Percentiles rank a stretch among this genome's conserved stretches.
These are phyloP conservation scores for Byssothecium circinans DNA, from an alignment of 2,329 filamentous ascomycete genomes.

Conservation along the genomic window DNA sequence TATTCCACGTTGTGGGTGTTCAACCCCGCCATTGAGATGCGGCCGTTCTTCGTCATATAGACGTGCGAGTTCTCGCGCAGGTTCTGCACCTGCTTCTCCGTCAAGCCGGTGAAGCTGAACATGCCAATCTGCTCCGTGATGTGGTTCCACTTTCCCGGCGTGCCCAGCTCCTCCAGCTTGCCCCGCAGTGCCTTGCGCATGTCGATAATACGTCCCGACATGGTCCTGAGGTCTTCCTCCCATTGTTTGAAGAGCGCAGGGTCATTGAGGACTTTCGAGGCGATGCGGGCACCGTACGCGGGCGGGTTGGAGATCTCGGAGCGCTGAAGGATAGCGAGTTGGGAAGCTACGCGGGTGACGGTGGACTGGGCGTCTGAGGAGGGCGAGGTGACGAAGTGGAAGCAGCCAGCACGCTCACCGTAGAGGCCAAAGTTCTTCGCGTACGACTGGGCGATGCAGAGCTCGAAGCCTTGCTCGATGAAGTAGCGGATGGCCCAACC, in stretches of 20 bases:
- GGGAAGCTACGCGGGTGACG: conserved; percentile 71
- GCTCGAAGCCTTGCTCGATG: conserved; percentile 81
- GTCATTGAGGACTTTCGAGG: conserved; percentile 82
- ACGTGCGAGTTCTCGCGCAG: conserved; percentile 72
- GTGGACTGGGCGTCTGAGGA: conserved; percentile 65
- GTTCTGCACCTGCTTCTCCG: conserved; percentile 70
- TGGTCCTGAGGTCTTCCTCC: conserved; percentile 87
- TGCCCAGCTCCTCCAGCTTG: conserved; percentile 81
- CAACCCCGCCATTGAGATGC: conserved; percentile 97
- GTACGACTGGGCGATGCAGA: conserved; percentile 57
- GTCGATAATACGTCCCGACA: conserved; percentile 91
- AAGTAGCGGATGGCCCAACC: conserved; percentile 95
- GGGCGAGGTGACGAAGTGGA: conserved; percentile 86
- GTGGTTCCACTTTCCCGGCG: conserved; percentile 92
- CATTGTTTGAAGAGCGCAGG: conserved; percentile 79
- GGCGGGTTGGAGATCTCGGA: conserved; percentile 98
- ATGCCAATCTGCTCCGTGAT: conserved; percentile 99
- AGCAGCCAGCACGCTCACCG: conserved; percentile 91
- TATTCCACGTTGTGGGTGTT: conserved; percentile 92
- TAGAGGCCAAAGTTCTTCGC: conserved; percentile 75
- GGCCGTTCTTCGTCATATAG: conserved; percentile 96
- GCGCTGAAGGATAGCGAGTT: conserved; percentile 91
- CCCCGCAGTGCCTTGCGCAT: conserved; percentile 80
- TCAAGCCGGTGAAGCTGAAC: conserved; percentile 91
- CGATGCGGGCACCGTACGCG: conserved; percentile 89